These are phyloP conservation scores for Hypoxylon fuscum DNA, from an alignment of 495 filamentous ascomycete species.

Conservation along the genomic window DNA sequence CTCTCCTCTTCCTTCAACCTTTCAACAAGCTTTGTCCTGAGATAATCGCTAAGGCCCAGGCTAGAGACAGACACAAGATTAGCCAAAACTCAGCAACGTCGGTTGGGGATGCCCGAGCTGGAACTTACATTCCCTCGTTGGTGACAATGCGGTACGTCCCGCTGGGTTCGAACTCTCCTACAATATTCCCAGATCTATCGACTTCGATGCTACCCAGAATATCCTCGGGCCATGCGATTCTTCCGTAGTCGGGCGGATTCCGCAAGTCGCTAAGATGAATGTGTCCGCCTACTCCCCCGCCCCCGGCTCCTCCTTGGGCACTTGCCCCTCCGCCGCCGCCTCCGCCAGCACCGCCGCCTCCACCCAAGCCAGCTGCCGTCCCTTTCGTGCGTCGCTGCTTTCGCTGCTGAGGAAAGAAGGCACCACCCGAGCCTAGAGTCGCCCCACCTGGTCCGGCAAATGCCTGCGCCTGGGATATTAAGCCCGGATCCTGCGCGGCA, in stretches of 20 bases:
- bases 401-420: conserved; percentile 61
- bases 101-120: neutral
- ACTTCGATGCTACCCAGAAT: conserved; percentile 94
- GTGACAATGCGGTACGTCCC: conserved; percentile 76
- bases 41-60: conserved; percentile 64
- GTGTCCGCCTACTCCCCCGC: conserved; percentile 84
- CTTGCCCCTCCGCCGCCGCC: conserved; percentile 80
- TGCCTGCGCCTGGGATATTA: conserved; percentile 78
- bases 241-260: conserved; percentile 86
- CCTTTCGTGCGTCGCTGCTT: conserved; percentile 34
- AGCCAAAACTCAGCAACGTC: conserved; percentile 13
- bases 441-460: conserved; percentile 83
- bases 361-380: conserved; percentile 45
- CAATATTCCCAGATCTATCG: conserved; percentile 76
- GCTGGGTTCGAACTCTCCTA: conserved; percentile 70
- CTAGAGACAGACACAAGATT: conserved; percentile 38
- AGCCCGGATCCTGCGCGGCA: conserved; percentile 74
- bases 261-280: conserved; percentile 86
- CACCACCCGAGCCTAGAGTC: conserved; percentile 70
- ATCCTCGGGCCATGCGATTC: conserved; percentile 90
- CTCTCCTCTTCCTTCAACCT: conserved; percentile 57
- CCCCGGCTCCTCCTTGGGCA: conserved; percentile 82
- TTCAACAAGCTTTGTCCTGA: conserved; percentile 65
- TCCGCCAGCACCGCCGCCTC: conserved; percentile 57
- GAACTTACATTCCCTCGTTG: conserved; percentile 73